Conservation (phyloP, 2,329 filamentous ascomycete species). For the Xylariaceae sp. region DNA sequence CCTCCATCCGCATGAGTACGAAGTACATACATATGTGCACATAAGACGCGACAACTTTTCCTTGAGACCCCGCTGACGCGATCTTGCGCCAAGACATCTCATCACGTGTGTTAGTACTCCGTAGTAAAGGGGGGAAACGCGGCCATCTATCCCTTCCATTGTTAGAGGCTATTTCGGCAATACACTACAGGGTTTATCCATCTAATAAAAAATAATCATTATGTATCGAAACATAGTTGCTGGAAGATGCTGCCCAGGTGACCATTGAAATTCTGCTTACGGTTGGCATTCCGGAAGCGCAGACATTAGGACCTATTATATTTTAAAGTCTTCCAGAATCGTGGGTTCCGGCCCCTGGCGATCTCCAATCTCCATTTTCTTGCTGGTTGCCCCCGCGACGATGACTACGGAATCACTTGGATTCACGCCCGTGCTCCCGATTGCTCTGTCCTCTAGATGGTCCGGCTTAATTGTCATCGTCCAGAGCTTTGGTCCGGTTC, state of each 20-base stretch:
- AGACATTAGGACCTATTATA: neutral
- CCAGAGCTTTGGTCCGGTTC: neutral
- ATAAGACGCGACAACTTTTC: neutral
- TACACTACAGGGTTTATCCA: no score
- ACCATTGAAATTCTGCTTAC: no score
- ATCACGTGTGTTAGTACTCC: constrained; percentile 15
- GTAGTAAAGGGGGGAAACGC: neutral
- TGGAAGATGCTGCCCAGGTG: no score
- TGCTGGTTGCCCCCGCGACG: neutral
- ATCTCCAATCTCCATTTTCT: constrained; percentile 10
- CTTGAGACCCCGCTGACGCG: constrained; percentile 15
- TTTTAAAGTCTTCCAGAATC: constrained; percentile 5
- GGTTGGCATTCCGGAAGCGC: neutral
- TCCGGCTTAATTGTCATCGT: neutral
- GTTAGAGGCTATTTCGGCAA: neutral
- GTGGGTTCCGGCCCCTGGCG: constrained; percentile 24
- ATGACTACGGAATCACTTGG: neutral
- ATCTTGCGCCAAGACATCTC: constrained; percentile 11
- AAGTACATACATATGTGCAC: no score
- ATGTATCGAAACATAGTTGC: no score
- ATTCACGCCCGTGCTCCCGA: no score
- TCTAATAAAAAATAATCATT: no score
- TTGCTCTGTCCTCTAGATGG: no score
- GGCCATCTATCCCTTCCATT: neutral
- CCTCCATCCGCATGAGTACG: no score